A percentile compares a stretch with the other conserved stretches of the same genome.
Evolutionary conservation across 2,329 filamentous ascomycete species (phyloP).

Genomic region (Colletotrichum chlorophyti): DNA sequence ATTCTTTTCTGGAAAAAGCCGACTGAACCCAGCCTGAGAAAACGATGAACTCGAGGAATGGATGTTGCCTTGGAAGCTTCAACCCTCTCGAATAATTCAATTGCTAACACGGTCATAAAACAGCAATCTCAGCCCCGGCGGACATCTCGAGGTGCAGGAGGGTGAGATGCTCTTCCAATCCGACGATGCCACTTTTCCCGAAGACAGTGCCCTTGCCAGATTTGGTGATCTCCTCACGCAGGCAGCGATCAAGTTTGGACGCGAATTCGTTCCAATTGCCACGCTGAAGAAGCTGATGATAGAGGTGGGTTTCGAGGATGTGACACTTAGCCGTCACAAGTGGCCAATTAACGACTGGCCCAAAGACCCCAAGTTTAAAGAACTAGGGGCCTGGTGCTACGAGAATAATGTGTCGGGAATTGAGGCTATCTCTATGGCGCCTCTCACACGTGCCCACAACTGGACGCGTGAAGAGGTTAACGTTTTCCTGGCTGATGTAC

Average conservation of each 20-base stretch:
- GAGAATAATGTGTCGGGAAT: conserved; percentile 38
- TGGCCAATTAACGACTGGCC: conserved; percentile 62
- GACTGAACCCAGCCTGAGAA: too few species aligned
- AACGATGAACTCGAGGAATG: too few species aligned
- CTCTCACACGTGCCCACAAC: conserved; percentile 42
- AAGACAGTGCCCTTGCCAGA: conserved; percentile 38
- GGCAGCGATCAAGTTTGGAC: background rate
- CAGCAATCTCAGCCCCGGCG: conserved; percentile 52
- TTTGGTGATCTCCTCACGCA: conserved; percentile 33
- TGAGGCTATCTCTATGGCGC: conserved; percentile 41
- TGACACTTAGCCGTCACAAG: conserved; percentile 58
- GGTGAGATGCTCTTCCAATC: conserved; percentile 42
- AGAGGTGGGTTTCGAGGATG: conserved; percentile 61
- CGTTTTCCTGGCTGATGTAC: conserved; percentile 31
- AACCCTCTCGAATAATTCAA: conserved; percentile 46
- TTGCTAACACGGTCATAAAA: conserved; percentile 39
- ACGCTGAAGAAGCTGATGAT: conserved; percentile 35
- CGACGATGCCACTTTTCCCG: conserved; percentile 52
- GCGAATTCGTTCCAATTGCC: conserved; percentile 26
- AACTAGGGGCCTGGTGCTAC: conserved; percentile 43
- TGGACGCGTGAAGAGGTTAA: conserved; percentile 40
- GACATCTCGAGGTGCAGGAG: conserved; percentile 62
- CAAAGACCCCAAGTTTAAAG: conserved; percentile 47
- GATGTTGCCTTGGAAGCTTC: conserved; percentile 42
- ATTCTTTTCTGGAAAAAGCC: too few species aligned